Evolutionary conservation across 2,329 filamentous ascomycete genomes (phyloP).

Genomic region (Diaporthe aspalathi): DNA sequence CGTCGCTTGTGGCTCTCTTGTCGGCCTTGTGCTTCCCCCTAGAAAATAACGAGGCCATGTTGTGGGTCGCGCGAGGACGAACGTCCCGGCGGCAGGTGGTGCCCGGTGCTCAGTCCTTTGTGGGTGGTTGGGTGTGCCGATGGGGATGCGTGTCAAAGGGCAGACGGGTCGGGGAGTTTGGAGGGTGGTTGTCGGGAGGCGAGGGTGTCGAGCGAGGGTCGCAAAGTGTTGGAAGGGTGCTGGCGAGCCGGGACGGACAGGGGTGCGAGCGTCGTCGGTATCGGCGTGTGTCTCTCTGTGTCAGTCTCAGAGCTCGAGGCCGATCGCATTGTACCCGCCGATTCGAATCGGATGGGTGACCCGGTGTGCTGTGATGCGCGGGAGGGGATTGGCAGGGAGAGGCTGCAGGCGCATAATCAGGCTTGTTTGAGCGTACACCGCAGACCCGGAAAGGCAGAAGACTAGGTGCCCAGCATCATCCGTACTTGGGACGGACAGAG

Average conservation of each 20-base stretch:
- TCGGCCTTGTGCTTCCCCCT: slow-evolving; percentile 81
- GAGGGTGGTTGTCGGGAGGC: slow-evolving; percentile 6
- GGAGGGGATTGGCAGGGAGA: slow-evolving; percentile 36
- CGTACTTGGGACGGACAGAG: slow-evolving; percentile 11
- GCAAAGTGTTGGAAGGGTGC: slow-evolving; percentile 15
- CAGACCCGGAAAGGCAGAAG: slow-evolving; percentile 22
- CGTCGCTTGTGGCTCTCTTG: slow-evolving; percentile 71
- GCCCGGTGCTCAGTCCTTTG: slow-evolving; percentile 26
- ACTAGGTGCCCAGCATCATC: slow-evolving; percentile 30
- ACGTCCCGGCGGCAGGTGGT: slow-evolving; percentile 17
- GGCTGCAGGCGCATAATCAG: slow-evolving; percentile 36
- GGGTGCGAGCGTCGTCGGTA: slow-evolving; percentile 24
- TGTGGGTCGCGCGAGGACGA: slow-evolving; percentile 33
- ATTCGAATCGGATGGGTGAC: slow-evolving; percentile 32
- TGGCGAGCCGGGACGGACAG: slow-evolving; percentile 8
- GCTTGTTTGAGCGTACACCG: slow-evolving; percentile 36
- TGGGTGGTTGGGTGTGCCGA: slow-evolving; percentile 12
- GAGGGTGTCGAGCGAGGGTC: slow-evolving; percentile 5
- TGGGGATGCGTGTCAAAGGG: slow-evolving; percentile 13
- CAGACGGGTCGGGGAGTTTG: slow-evolving; percentile 7
- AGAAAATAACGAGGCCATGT: slow-evolving; percentile 80
- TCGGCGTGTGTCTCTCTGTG: slow-evolving; percentile 35
- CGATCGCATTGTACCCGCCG: slow-evolving; percentile 38
- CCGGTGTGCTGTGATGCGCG: slow-evolving; percentile 26
- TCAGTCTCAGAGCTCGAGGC: slow-evolving; percentile 35